Base-by-base conservation (phyloP, 2,329 filamentous ascomycete species). In the Thielaviopsis punctulata region DNA sequence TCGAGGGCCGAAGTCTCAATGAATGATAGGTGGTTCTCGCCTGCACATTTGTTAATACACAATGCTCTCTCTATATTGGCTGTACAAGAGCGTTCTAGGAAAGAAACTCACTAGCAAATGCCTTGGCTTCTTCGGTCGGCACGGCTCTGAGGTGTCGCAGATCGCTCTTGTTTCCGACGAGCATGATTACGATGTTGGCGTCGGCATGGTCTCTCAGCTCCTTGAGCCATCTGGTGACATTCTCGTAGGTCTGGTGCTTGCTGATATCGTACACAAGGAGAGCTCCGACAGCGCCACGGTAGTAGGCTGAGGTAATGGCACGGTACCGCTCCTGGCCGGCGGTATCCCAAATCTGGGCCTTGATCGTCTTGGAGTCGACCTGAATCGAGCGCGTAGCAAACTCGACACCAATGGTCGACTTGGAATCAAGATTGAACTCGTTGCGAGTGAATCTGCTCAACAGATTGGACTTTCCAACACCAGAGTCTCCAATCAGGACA, bases 111-210 rank as follows among this genome's bases (percentile, higher is more conserved):
- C 90, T 95, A 53, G 92, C 92, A 79, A 98, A 98, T 58, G 86
- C 77, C 73, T 96, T 98, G 61, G 90, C 92, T 70, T 96, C 90
- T 66, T 98, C 92, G 56, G 92, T 98, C 49, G 92, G 88, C 60
- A 98, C 92, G 59, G 92, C 92, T 67, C 92, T 80, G 64, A 98
- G 76, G 72, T 98, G 92, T 70, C 89, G 86, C 83, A 96, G 84
- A 94, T 98, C 92, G 69, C 89, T 96, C 84, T 98, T 98, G 81
- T 98, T 98, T 69, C 92, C 92, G 53, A 96, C 92, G 63, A 98
- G 75, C 92, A 98, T 98, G 67, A 98, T 98, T 63, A 98, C 89
- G 63, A 96, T 95, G 73, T 96, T 96, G 63, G 88, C 89, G 68
- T 98, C 92, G 61, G 92, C 92, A 69, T 98, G 89, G 66, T 95